Percentiles rank a stretch among this genome's conserved stretches.
phyloP scores from a whole-genome alignment of 495 filamentous ascomycete species.

The Apiosordaria backusii region DNA sequence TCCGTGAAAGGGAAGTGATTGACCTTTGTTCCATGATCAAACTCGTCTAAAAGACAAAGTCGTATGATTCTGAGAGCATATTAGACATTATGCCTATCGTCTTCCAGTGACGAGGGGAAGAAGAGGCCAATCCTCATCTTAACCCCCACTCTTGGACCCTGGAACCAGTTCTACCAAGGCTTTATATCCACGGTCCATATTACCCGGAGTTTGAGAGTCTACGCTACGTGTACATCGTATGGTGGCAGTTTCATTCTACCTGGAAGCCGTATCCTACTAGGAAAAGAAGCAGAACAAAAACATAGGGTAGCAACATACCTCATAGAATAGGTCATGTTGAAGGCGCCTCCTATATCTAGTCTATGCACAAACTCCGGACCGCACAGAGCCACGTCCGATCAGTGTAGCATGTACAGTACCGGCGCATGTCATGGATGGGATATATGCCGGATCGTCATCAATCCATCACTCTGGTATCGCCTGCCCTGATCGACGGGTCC shows the following conservation, averaged over 20 bases:
- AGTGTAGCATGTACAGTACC: not conserved
- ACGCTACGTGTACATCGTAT: not conserved
- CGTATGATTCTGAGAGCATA: too few relatives aligned
- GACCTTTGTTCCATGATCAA: not conserved
- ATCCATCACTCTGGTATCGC: constrained; percentile 1
- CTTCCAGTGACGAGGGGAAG: too few relatives aligned
- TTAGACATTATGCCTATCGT: too few relatives aligned
- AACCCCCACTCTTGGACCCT: not conserved
- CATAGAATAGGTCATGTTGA: too few relatives aligned
- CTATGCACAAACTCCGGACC: not conserved
- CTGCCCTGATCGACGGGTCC: constrained; percentile 4
- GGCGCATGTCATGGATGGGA: not conserved
- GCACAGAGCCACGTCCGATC: not conserved
- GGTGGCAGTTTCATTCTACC: too few relatives aligned
- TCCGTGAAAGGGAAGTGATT: not conserved
- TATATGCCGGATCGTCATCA: constrained; percentile 6
- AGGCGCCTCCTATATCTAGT: not conserved
- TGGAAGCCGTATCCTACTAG: too few relatives aligned
- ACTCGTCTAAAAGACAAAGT: too few relatives aligned
- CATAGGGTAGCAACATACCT: too few relatives aligned
- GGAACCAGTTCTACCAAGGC: not conserved
- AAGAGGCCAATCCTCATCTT: not conserved
- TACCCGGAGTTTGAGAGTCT: too few relatives aligned
- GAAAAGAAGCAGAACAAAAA: too few relatives aligned
- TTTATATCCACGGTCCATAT: not conserved